Evolutionary conservation across 352 stramenopile species (phyloP).

Genomic region (Phytophthora fragariae): DNA sequence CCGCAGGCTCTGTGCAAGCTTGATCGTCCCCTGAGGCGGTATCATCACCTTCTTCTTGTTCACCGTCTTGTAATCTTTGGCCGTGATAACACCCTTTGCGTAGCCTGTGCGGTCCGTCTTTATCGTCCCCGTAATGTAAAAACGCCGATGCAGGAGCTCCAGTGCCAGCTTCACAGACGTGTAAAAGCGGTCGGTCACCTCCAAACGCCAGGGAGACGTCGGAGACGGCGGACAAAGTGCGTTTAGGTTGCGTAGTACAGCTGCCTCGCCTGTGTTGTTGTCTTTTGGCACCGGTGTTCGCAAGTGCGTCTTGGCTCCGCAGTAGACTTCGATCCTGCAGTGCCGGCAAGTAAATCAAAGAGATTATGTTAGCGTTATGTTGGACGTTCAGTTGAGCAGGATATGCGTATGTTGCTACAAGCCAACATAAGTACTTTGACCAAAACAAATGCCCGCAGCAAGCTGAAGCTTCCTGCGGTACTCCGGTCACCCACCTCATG

Average conservation of each 20-base stretch:
- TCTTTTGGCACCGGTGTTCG: conserved; percentile 5
- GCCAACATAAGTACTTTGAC: too few species aligned
- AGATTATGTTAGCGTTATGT: too few species aligned
- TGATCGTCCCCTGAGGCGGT: too few species aligned
- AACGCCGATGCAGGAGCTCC: neutral
- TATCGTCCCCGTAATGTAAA: neutral
- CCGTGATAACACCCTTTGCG: neutral
- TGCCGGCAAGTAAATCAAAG: too few species aligned
- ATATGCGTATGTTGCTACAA: too few species aligned
- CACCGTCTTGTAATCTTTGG: neutral
- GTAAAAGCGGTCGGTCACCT: conserved; percentile 13
- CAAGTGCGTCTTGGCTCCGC: conserved; percentile 10
- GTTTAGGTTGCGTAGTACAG: conserved; percentile 13
- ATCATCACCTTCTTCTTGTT: neutral
- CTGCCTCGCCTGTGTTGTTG: conserved; percentile 12
- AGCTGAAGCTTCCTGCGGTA: too few species aligned
- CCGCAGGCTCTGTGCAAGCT: too few species aligned
- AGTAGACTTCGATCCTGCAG: conserved; percentile 20
- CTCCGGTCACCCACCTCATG: too few species aligned
- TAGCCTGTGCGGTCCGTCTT: neutral
- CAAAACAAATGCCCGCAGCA: too few species aligned
- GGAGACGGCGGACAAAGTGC: neutral
- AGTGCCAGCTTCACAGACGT: conserved; percentile 5
- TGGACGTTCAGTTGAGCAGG: too few species aligned
- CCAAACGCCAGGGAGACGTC: conserved; percentile 9